Evolutionary conservation across 129 eudicot genomes (phyloP).

Genomic region (Pseudognaphalium luteoalbum): DNA sequence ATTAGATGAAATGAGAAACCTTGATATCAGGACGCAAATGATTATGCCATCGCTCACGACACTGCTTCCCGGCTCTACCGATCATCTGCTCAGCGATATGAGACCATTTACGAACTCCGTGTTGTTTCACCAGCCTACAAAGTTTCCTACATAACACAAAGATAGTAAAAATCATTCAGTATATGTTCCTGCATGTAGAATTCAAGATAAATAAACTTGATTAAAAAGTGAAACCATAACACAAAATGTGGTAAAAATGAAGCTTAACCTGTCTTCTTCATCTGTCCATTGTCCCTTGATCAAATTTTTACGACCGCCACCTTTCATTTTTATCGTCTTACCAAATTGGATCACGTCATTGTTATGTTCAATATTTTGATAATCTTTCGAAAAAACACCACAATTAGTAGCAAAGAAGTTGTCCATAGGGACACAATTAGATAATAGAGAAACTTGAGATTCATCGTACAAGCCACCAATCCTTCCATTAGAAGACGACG

Average conservation of each 20-base stretch:
- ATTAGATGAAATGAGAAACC: slow-evolving; percentile 39
- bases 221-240: background rate
- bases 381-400: slow-evolving; percentile 23
- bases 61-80: slow-evolving; percentile 73
- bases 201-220: background rate
- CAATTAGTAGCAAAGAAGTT: slow-evolving; percentile 11
- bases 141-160: slow-evolving; percentile 48
- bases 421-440: slow-evolving; percentile 20
- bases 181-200: slow-evolving; percentile 2
- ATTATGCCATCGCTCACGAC: slow-evolving; percentile 81
- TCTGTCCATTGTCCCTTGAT: slow-evolving; percentile 80
- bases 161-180: background rate
- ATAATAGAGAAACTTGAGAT: slow-evolving; percentile 26
- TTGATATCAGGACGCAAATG: slow-evolving; percentile 81
- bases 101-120: slow-evolving; percentile 69
- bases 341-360: slow-evolving; percentile 26
- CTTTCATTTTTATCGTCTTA: slow-evolving; percentile 29
- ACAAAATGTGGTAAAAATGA: background rate
- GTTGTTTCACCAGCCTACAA: slow-evolving; percentile 45
- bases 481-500: slow-evolving; percentile 15
- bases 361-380: slow-evolving; percentile 22
- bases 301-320: slow-evolving; percentile 31
- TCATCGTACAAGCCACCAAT: slow-evolving; percentile 22
- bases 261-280: slow-evolving; percentile 64
- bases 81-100: slow-evolving; percentile 53